phyloP scores from a whole-genome alignment of 2,329 filamentous ascomycete species.

The Alternaria viburni region DNA sequence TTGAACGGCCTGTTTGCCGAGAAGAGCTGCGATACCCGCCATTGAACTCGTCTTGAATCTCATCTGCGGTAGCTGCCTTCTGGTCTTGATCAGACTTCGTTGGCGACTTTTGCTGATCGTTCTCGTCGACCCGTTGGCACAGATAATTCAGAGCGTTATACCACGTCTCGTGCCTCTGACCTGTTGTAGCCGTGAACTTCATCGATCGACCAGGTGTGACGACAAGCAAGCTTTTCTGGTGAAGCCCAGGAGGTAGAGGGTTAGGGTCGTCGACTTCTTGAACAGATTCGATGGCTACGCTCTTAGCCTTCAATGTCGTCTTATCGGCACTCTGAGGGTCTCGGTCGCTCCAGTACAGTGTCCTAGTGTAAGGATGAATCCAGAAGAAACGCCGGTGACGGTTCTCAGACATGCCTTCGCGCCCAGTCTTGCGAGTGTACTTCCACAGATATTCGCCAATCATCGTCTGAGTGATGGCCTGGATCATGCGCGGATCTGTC shows the following conservation, averaged over 20 bases:
- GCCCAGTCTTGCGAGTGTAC: conserved; percentile 93
- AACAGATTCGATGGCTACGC: conserved; percentile 90
- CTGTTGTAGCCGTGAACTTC: conserved; percentile 93
- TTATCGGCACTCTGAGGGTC: conserved; percentile 83
- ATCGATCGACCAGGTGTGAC: conserved; percentile 86
- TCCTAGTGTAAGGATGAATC: conserved; percentile 97
- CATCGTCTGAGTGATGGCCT: conserved; percentile 99
- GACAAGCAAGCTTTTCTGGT: conserved; percentile 91
- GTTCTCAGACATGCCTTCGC: conserved; percentile 85
- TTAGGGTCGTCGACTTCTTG: conserved; percentile 94
- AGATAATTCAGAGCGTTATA: conserved; percentile 96
- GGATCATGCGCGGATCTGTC: conserved; percentile 97
- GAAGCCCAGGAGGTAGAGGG: conserved; percentile 89
- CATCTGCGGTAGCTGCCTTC: conserved; percentile 61
- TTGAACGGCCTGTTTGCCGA: conserved; percentile 58
- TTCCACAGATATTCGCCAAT: conserved; percentile 99
- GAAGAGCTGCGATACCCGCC: conserved; percentile 62
- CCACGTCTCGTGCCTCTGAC: conserved; percentile 96
- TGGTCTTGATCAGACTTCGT: conserved; percentile 52
- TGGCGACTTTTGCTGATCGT: conserved; percentile 43
- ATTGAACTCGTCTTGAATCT: conserved; percentile 77
- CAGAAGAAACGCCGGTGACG: conserved; percentile 97
- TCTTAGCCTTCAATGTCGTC: conserved; percentile 80
- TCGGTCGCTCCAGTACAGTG: conserved; percentile 93
- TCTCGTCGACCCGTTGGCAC: conserved; percentile 71